phyloP scores from a whole-genome alignment of 2,329 filamentous ascomycete genomes.

The Trichoderma harzianum region DNA sequence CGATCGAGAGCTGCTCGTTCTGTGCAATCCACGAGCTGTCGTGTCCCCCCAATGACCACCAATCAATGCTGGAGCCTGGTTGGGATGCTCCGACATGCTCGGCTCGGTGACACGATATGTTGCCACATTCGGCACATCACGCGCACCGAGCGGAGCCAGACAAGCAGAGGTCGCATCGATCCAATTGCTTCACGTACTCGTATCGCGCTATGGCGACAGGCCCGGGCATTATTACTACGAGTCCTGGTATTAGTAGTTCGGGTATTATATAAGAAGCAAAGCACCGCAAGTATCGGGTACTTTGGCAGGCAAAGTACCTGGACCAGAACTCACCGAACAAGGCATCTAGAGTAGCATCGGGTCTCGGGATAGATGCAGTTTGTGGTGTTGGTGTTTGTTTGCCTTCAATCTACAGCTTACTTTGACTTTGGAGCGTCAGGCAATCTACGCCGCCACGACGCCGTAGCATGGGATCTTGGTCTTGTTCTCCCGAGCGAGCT shows the following conservation, averaged over 20 bases:
- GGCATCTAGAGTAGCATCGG: not conserved
- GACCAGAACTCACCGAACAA: not conserved
- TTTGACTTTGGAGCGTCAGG: not conserved
- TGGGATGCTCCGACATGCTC: not conserved
- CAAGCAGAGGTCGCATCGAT: not conserved
- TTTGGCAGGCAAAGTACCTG: not conserved
- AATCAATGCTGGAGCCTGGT: not conserved
- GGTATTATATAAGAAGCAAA: not conserved
- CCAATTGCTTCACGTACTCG: not conserved
- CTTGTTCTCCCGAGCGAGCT: not conserved
- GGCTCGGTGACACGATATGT: slow-evolving; percentile 4
- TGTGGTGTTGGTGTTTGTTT: not conserved
- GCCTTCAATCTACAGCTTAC: not conserved
- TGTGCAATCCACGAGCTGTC: not conserved
- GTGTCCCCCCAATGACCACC: not conserved
- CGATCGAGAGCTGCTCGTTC: not conserved
- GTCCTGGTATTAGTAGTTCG: not conserved
- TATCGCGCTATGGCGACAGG: not conserved
- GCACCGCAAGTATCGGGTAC: not conserved
- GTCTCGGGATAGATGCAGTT: not conserved
- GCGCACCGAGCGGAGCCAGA: slow-evolving; percentile 4
- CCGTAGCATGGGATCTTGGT: not conserved
- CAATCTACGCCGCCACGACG: not conserved
- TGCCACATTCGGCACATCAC: slow-evolving; percentile 14
- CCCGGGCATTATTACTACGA: not conserved